phyloP scores from a whole-genome alignment of 2,329 filamentous ascomycete genomes.

The Talaromyces sp. region DNA sequence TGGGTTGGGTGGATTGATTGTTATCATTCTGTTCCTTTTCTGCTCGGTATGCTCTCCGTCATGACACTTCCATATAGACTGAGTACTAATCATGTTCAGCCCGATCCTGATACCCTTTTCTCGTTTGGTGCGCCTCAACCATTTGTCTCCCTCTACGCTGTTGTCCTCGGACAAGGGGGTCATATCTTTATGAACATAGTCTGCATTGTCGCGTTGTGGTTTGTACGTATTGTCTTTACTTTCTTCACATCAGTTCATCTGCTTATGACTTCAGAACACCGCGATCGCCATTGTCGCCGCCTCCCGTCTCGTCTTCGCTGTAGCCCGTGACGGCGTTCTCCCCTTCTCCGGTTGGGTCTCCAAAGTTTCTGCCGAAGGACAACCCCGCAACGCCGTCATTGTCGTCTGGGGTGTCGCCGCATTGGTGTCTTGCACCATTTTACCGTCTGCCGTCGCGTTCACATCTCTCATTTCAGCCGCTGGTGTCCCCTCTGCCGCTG shows the following conservation, averaged over 20 bases:
- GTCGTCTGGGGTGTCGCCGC: slow-evolving; percentile 56
- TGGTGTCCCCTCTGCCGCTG: slow-evolving; percentile 51
- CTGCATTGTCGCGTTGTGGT: slow-evolving; percentile 50
- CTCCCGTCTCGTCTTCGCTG: slow-evolving; percentile 61
- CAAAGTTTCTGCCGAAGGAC: slow-evolving; percentile 51
- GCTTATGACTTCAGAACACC: slow-evolving; percentile 48
- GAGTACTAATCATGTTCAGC: slow-evolving; percentile 33
- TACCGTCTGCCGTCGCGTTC: slow-evolving; percentile 54
- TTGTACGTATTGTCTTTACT: slow-evolving; percentile 40
- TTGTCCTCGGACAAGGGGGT: slow-evolving; percentile 53
- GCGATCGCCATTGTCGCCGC: slow-evolving; percentile 58
- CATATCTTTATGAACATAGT: slow-evolving; percentile 62
- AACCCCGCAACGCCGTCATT: slow-evolving; percentile 59
- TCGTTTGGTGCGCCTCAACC: slow-evolving; percentile 55
- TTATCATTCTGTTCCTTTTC: slow-evolving; percentile 59
- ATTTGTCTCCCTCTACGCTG: slow-evolving; percentile 57
- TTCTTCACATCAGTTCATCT: slow-evolving; percentile 13
- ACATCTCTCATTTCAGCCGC: slow-evolving; percentile 54
- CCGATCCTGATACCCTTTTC: slow-evolving; percentile 52
- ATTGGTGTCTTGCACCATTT: slow-evolving; percentile 57
- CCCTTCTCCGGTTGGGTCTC: slow-evolving; percentile 59
- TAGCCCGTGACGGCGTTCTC: slow-evolving; percentile 59
- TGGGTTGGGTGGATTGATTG: slow-evolving; percentile 53
- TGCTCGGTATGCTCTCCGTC: slow-evolving; percentile 44
- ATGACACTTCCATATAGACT: background rate